These are phyloP conservation scores for Delphinella strobiligena DNA, from an alignment of 2,329 filamentous ascomycete species.

Conservation along the genomic window DNA sequence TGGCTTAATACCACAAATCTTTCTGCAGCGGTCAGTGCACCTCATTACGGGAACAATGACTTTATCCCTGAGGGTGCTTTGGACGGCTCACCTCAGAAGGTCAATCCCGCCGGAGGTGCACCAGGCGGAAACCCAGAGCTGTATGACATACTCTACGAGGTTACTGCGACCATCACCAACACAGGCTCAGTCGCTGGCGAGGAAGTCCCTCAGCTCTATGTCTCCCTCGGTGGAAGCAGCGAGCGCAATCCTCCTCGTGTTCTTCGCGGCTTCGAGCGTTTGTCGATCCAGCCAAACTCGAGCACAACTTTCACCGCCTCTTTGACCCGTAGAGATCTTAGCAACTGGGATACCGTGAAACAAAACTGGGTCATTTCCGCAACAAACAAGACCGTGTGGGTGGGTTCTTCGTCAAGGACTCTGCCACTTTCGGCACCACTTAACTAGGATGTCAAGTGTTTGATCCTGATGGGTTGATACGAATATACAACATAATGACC, in stretches of 20 bases:
- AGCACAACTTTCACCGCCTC: constrained; percentile 51
- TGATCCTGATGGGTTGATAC: too few species aligned
- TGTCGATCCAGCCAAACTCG: constrained; percentile 56
- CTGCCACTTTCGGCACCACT: constrained; percentile 34
- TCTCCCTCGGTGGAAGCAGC: constrained; percentile 64
- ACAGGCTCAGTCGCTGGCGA: constrained; percentile 51
- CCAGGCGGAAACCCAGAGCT: constrained; percentile 48
- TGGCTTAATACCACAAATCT: constrained; percentile 53
- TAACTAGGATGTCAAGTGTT: too few species aligned
- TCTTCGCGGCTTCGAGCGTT: constrained; percentile 67
- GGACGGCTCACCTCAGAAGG: constrained; percentile 44
- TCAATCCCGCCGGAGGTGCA: constrained; percentile 51
- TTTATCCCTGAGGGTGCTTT: constrained; percentile 50
- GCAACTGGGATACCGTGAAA: constrained; percentile 64
- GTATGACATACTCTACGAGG: constrained; percentile 55
- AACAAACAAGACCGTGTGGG: constrained; percentile 44
- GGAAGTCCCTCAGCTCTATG: constrained; percentile 59
- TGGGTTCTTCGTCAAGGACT: constrained; percentile 46
- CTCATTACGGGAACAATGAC: constrained; percentile 46
- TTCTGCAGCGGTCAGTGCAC: constrained; percentile 42
- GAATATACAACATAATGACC: too few species aligned
- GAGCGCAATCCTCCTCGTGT: constrained; percentile 42
- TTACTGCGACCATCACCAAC: constrained; percentile 57
- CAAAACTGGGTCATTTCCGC: constrained; percentile 67
- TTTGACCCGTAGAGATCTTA: constrained; percentile 66